These are phyloP conservation scores for Davidsoniella virescens DNA, from an alignment of 2,329 filamentous ascomycete genomes.

Conservation along the genomic window DNA sequence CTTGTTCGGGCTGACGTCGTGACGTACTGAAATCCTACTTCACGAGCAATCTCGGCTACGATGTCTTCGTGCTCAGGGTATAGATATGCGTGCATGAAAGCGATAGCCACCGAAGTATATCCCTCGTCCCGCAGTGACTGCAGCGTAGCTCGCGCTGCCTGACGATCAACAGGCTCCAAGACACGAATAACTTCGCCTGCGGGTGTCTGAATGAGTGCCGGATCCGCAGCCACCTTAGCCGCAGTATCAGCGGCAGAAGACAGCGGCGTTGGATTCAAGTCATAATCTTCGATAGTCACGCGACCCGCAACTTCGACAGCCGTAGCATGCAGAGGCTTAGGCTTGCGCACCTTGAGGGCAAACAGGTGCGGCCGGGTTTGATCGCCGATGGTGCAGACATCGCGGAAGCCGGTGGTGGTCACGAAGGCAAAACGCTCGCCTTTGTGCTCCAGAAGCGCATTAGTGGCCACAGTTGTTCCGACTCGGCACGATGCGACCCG, in stretches of 20 bases:
- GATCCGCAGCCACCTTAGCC: slow-evolving; percentile 23
- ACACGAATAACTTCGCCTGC: slow-evolving; percentile 55
- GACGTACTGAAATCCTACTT: slow-evolving; percentile 42
- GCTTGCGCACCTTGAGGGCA: slow-evolving; percentile 51
- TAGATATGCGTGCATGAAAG: slow-evolving; percentile 83
- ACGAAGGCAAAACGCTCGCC: slow-evolving; percentile 56
- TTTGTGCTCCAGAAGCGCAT: slow-evolving; percentile 59
- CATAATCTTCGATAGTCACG: slow-evolving; percentile 51
- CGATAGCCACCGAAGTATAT: slow-evolving; percentile 71
- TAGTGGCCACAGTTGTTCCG: slow-evolving; percentile 69
- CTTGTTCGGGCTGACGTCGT: slow-evolving; percentile 21
- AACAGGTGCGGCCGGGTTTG: slow-evolving; percentile 60
- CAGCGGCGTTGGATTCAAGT: slow-evolving; percentile 38
- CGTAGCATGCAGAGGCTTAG: slow-evolving; percentile 51
- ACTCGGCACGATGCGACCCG: slow-evolving; percentile 52
- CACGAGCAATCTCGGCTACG: slow-evolving; percentile 57
- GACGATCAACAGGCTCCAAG: slow-evolving; percentile 39
- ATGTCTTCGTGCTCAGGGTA: slow-evolving; percentile 73
- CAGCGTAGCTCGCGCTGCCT: slow-evolving; percentile 37
- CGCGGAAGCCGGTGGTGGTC: slow-evolving; percentile 56
- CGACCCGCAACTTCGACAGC: slow-evolving; percentile 62
- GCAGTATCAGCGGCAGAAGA: slow-evolving; percentile 25
- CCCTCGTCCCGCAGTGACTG: slow-evolving; percentile 45
- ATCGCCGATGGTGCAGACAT: slow-evolving; percentile 56
- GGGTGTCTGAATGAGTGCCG: slow-evolving; percentile 42